phyloP scores from a whole-genome alignment of 116 monocot genomes.

The Cymodocea nodosa region DNA sequence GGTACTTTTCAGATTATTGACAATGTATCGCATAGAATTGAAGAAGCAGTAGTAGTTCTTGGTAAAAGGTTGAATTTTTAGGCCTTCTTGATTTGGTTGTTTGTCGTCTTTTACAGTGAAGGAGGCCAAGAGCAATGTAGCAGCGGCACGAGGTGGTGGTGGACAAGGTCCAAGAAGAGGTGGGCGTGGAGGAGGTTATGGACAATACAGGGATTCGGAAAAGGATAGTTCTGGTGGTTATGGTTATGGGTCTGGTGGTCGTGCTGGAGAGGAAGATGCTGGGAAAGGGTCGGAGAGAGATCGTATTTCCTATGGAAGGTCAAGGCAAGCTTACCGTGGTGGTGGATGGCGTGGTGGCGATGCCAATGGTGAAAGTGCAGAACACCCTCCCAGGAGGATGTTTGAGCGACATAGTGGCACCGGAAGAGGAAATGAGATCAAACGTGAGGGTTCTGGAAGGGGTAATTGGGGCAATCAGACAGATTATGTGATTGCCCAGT shows the following conservation, averaged over 20 bases:
- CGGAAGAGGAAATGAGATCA: slow-evolving; percentile 71
- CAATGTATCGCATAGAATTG: background rate
- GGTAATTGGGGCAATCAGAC: slow-evolving; percentile 84
- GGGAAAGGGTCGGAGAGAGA: slow-evolving; percentile 22
- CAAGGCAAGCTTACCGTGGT: slow-evolving; percentile 38
- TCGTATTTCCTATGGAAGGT: slow-evolving; percentile 20
- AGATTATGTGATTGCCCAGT: slow-evolving; percentile 42
- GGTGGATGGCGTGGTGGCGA: slow-evolving; percentile 43
- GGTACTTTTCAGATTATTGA: background rate
- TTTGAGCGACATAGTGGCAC: slow-evolving; percentile 89
- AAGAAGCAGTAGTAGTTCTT: too few species aligned
- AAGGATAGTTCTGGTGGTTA: slow-evolving; percentile 24
- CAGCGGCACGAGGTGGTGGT: slow-evolving; percentile 22
- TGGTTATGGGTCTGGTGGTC: slow-evolving; percentile 7
- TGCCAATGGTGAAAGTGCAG: slow-evolving; percentile 26
- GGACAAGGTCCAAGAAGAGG: slow-evolving; percentile 37
- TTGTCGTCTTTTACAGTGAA: slow-evolving; percentile 29
- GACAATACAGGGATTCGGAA: slow-evolving; percentile 26
- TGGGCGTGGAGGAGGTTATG: slow-evolving; percentile 30
- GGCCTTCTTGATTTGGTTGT: background rate
- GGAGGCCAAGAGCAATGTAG: slow-evolving; percentile 34
- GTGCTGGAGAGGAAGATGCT: slow-evolving; percentile 12
- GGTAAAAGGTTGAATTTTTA: background rate
- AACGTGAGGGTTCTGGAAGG: slow-evolving; percentile 77
- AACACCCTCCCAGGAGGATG: slow-evolving; percentile 30